Conservation (phyloP, 2,329 filamentous ascomycete species). For the Sclerotinia sclerotiorum region DNA sequence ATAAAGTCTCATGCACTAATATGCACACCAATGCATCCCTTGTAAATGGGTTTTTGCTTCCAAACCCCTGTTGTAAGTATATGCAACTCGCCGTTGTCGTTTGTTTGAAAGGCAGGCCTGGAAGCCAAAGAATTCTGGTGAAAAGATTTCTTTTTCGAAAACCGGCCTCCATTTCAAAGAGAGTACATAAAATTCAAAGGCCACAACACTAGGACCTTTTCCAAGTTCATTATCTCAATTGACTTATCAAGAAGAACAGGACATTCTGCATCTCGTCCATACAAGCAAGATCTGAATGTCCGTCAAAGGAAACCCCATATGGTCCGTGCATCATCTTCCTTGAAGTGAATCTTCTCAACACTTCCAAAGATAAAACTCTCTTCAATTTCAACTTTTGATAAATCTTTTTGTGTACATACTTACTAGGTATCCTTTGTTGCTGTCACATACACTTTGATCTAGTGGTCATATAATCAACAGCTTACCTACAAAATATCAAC, state of each 20-base stretch:
- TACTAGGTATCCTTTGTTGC: neutral
- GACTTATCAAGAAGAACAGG: neutral
- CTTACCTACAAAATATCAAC: neutral
- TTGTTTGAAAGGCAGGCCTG: neutral
- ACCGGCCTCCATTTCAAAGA: neutral
- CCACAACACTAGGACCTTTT: neutral
- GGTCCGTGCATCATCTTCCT: slow-evolving; percentile 6
- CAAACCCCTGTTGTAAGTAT: neutral
- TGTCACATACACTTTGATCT: neutral
- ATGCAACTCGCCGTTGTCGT: neutral
- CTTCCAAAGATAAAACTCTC: neutral
- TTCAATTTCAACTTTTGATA: neutral
- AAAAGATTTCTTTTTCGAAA: neutral
- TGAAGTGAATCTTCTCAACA: slow-evolving; percentile 7
- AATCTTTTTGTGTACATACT: neutral
- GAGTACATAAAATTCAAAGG: neutral
- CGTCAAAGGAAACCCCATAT: neutral
- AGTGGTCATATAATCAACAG: neutral
- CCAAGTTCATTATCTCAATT: neutral
- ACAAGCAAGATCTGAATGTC: neutral
- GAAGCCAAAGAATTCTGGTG: neutral
- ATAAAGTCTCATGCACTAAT: neutral
- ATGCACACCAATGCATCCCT: neutral
- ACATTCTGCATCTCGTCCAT: neutral
- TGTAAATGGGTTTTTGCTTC: neutral